A percentile compares a stretch with the other conserved stretches of the same genome.
Evolutionary conservation across 768 basidiomycete genomes (phyloP).

Genomic region (Lentinula raphanica): DNA sequence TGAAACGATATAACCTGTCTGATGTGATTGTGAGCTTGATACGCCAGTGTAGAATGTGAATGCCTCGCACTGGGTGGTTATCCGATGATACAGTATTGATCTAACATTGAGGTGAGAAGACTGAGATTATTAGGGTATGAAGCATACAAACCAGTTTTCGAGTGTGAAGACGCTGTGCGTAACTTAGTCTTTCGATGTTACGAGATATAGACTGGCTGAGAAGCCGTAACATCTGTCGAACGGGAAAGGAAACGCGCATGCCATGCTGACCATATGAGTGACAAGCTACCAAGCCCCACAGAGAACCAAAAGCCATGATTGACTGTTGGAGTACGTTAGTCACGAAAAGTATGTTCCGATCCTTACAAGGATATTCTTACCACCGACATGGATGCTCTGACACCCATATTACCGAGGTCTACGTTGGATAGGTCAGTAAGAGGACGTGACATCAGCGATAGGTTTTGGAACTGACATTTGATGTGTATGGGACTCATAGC

Average conservation of each 20-base stretch:
- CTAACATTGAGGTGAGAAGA: constrained; percentile 27
- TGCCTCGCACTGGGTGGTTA: constrained; percentile 45
- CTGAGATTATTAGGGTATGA: too few relatives aligned
- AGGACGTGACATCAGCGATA: too few relatives aligned
- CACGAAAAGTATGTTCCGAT: constrained; percentile 3
- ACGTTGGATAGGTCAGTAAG: background rate
- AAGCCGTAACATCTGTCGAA: constrained; percentile 76
- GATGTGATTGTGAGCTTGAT: background rate
- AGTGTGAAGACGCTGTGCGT: constrained; percentile 68
- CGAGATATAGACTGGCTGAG: constrained; percentile 75
- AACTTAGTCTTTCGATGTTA: constrained; percentile 75
- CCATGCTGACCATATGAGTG: constrained; percentile 73
- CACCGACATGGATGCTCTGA: constrained; percentile 82
- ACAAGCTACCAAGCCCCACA: constrained; percentile 80
- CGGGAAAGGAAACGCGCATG: constrained; percentile 84
- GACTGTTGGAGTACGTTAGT: constrained; percentile 36
- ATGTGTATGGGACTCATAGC: constrained; percentile 86
- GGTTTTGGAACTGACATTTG: constrained; percentile 45
- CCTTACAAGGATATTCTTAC: constrained; percentile 31
- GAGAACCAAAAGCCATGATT: constrained; percentile 69
- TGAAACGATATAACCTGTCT: constrained; percentile 73
- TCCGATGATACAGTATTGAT: constrained; percentile 67
- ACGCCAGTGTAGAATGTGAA: background rate
- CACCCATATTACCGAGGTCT: constrained; percentile 80
- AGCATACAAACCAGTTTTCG: constrained; percentile 68